Evolutionary conservation across 2,329 filamentous ascomycete genomes (phyloP), one percentile per base, ranked within the genome.

Genomic region (Orbilia oligospora): DNA sequence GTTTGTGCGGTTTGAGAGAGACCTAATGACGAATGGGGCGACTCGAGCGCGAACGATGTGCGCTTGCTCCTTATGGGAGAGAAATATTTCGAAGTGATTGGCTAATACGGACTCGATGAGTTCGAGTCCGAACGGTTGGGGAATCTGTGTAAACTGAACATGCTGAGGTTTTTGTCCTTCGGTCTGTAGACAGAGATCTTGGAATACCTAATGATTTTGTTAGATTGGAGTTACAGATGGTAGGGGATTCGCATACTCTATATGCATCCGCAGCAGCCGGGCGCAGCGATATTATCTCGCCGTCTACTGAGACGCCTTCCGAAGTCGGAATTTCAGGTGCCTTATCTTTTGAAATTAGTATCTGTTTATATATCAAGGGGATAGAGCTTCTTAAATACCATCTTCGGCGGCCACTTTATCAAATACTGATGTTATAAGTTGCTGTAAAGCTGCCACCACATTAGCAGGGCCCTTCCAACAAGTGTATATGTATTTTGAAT

Each of bases 381-480:
- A 2, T 36, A 27, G 12, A 16, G 30, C 41, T 2, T 53, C 16
- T 4, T 10, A 30, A 89, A 84, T 85, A 91, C 91, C 91, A 83
- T 97, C 94, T 86, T 97, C 94, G 5, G 87, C 86, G 0, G 91
- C 89, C 1, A 97, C 93, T 84, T 97, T 96, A 83, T 98, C 96
- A 84, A 97, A 98, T 0, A 97, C 92, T 0, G 93, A 92, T 36
- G 96, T 93, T 6, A 98, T 91, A 14, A 99, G 88, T 84, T 98
- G 96, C 84, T 97, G 95, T 68, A 99, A 86, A 1, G 96, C 81
- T 82, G 41, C 16, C 49, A 71, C 49, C 14, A 48, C 6, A 33
- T 51, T 46, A 56, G 67, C 53, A 58, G 56, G 22, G 9, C 12
- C 27, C 18, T n/a, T 65, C 44, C 44, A 22, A 22, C 27, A 8